A percentile compares a stretch with the other conserved stretches of the same genome.
These are phyloP conservation scores for Penstemon davidsonii DNA, from an alignment of 257 asterid genomes.

Conservation along the genomic window DNA sequence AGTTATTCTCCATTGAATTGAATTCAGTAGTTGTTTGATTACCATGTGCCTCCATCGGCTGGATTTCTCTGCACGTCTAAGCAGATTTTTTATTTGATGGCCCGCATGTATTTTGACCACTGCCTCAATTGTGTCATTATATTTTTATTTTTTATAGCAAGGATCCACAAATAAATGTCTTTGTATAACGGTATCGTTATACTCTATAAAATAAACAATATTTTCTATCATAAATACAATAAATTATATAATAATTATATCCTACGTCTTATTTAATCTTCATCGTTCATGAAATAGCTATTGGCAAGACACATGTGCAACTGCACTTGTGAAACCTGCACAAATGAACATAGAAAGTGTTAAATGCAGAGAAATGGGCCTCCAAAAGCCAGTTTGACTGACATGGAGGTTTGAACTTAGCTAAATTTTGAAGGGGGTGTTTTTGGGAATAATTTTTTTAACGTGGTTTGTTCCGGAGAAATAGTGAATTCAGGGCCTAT, in stretches of 20 bases:
- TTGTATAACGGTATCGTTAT: no score
- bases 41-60: slow-evolving; percentile 24
- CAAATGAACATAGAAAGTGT: neutral
- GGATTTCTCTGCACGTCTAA: slow-evolving; percentile 7
- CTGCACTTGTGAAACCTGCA: neutral
- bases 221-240: no score
- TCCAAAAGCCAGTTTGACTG: slow-evolving; percentile 23
- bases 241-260: neutral
- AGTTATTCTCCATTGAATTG: no score
- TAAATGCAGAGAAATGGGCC: slow-evolving; percentile 22
- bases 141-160: no score
- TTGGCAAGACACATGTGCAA: no score
- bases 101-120: neutral
- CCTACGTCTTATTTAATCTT: neutral
- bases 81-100: slow-evolving; percentile 21
- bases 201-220: no score
- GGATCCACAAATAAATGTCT: no score
- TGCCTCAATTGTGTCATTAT: no score
- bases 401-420: neutral
- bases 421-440: slow-evolving; percentile 11
- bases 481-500: slow-evolving; percentile 5
- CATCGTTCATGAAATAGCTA: no score
- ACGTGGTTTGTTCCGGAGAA: slow-evolving; percentile 13
- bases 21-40: neutral
- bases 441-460: neutral